A percentile compares a stretch with the other conserved stretches of the same genome.
These are phyloP conservation scores for Sphaerosporella brunnea DNA, from an alignment of 495 filamentous ascomycete genomes.

Conservation along the genomic window DNA sequence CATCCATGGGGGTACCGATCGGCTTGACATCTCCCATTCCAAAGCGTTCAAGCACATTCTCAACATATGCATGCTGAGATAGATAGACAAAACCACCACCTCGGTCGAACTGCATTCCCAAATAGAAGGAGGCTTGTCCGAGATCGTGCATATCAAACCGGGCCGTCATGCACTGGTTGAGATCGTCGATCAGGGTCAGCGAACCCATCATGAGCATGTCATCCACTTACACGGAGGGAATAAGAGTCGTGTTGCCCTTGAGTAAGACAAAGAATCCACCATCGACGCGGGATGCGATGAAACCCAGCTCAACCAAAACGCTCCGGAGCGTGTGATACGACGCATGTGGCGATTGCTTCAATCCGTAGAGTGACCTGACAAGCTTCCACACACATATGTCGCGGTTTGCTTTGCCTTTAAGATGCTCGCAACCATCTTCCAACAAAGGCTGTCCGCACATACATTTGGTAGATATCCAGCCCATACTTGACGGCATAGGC, in stretches of 20 bases:
- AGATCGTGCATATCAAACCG: background rate
- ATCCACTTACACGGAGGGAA: background rate
- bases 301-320: too few relatives aligned
- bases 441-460: constrained; percentile 9
- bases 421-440: too few relatives aligned
- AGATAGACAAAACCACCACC: background rate
- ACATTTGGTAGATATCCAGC: constrained; percentile 9
- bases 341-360: too few relatives aligned
- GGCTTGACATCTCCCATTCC: background rate
- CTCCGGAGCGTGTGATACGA: too few relatives aligned
- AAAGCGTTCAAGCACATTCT: background rate
- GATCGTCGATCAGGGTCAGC: background rate
- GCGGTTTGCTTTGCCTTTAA: too few relatives aligned
- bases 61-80: too few relatives aligned
- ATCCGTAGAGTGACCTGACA: too few relatives aligned
- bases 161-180: background rate
- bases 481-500: background rate
- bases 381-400: too few relatives aligned
- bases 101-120: background rate
- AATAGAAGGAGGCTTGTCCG: background rate
- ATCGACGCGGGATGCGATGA: too few relatives aligned
- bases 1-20: background rate
- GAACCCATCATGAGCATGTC: background rate
- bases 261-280: too few relatives aligned
- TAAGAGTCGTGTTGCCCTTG: too few relatives aligned